Conservation (phyloP, 345 rosid genomes). For the Camelina neglecta region DNA sequence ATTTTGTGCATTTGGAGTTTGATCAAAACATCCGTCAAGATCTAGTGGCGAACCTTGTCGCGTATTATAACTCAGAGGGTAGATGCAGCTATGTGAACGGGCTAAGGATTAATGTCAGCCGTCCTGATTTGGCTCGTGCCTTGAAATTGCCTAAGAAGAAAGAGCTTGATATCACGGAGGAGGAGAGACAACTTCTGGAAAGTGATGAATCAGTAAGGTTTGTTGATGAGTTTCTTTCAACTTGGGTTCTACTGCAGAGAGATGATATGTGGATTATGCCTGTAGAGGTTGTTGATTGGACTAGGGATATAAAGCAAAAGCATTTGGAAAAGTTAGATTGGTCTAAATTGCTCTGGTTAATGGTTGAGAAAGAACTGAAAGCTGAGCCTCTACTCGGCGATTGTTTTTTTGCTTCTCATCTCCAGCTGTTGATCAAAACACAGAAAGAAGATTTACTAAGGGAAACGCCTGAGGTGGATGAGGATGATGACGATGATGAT, state of each 20-base stretch:
- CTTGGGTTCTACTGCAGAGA: constrained; percentile 65
- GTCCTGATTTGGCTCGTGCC: constrained; percentile 84
- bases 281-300: constrained; percentile 55
- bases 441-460: constrained; percentile 40
- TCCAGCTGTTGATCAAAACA: constrained; percentile 68
- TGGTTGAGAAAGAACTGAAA: constrained; percentile 84
- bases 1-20: constrained; percentile 73
- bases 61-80: constrained; percentile 45
- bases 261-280: constrained; percentile 90
- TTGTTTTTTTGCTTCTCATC: constrained; percentile 88
- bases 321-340: constrained; percentile 77
- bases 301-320: constrained; percentile 56
- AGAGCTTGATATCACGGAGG: constrained; percentile 40
- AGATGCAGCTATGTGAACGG: constrained; percentile 72
- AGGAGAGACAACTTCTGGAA: constrained; percentile 46
- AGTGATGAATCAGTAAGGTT: constrained; percentile 57
- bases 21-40: constrained; percentile 55
- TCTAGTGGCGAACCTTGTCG: constrained; percentile 67
- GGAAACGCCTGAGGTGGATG: neutral
- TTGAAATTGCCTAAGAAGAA: constrained; percentile 69
- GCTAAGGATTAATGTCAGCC: constrained; percentile 58
- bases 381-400: constrained; percentile 49
- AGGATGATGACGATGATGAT: constrained; percentile 40
- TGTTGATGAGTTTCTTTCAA: constrained; percentile 61
- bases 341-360: constrained; percentile 77